Evolutionary conservation across 2,329 filamentous ascomycete species (phyloP).

Genomic region (Fusarium drepaniforme): DNA sequence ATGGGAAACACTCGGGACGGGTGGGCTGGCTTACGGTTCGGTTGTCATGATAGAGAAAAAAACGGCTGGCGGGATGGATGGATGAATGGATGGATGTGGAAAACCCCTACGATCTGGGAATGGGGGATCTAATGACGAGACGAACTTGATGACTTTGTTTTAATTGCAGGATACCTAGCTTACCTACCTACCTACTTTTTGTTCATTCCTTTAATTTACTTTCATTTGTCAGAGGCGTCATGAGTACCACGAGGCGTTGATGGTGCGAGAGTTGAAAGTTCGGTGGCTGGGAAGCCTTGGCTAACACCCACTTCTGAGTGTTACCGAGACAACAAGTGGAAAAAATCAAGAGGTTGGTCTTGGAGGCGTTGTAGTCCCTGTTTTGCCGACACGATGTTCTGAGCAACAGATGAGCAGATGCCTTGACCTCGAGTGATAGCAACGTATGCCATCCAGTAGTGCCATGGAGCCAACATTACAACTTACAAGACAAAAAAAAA

Average conservation of each 20-base stretch:
- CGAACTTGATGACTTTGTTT: constrained; percentile 45
- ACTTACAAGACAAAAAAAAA: not conserved
- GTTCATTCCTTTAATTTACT: constrained; percentile 10
- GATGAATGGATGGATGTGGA: constrained; percentile 8
- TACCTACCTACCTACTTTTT: constrained; percentile 8
- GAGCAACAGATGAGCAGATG: not conserved
- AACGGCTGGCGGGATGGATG: constrained; percentile 26
- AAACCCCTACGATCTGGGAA: constrained; percentile 33
- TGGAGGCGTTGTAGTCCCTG: not conserved
- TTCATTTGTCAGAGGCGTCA: constrained; percentile 16
- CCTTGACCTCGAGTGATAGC: not conserved
- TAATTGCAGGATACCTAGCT: constrained; percentile 18
- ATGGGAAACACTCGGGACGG: constrained; percentile 28
- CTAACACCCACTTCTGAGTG: not conserved
- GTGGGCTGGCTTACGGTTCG: constrained; percentile 21
- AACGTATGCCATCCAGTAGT: not conserved
- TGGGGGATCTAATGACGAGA: constrained; percentile 44
- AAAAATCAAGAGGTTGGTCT: not conserved
- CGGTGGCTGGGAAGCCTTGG: not conserved
- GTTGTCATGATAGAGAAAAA: constrained; percentile 45
- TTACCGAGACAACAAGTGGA: not conserved
- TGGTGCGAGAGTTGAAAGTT: not conserved
- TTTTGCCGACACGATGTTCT: not conserved
- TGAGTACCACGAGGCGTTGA: not conserved
- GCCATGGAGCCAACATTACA: not conserved